Percentiles rank a stretch among this genome's conserved stretches.
Evolutionary conservation across 2,329 filamentous ascomycete genomes (phyloP).

Genomic region (Corniculantispora saksenae): DNA sequence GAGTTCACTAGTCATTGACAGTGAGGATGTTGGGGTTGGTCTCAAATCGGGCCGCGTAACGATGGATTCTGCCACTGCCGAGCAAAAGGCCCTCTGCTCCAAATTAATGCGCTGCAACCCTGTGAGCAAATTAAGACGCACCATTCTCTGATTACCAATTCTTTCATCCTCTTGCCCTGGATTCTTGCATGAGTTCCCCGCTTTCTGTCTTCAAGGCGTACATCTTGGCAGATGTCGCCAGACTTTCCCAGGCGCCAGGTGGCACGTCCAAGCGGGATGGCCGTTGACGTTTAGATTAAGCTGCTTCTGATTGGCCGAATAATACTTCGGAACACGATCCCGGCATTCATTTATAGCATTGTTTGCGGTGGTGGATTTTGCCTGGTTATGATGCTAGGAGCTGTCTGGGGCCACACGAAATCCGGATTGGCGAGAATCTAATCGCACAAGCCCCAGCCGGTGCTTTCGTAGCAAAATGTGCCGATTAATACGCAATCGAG

Average conservation of each 20-base stretch:
- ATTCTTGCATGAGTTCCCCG: background rate
- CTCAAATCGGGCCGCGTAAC: too few relatives aligned
- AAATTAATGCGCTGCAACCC: background rate
- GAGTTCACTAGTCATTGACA: too few relatives aligned
- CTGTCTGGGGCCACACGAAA: background rate
- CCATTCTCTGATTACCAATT: background rate
- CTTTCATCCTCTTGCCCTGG: background rate
- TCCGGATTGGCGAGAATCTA: background rate
- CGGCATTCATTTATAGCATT: too few relatives aligned
- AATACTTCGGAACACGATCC: too few relatives aligned
- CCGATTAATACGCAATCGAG: too few relatives aligned
- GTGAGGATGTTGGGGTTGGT: too few relatives aligned
- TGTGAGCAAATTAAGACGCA: background rate
- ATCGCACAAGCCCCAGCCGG: background rate
- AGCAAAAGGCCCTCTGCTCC: constrained; percentile 3
- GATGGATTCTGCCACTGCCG: background rate
- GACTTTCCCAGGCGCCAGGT: background rate
- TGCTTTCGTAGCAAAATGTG: too few relatives aligned
- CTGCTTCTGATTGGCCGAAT: background rate
- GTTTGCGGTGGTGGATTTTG: too few relatives aligned
- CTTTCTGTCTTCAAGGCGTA: background rate
- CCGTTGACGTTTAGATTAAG: background rate
- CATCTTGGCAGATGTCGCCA: background rate
- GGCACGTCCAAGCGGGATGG: background rate
- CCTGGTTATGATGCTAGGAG: background rate